Evolutionary conservation across 352 stramenopile species (phyloP).

Genomic region (Phytophthora pseudosyringae): DNA sequence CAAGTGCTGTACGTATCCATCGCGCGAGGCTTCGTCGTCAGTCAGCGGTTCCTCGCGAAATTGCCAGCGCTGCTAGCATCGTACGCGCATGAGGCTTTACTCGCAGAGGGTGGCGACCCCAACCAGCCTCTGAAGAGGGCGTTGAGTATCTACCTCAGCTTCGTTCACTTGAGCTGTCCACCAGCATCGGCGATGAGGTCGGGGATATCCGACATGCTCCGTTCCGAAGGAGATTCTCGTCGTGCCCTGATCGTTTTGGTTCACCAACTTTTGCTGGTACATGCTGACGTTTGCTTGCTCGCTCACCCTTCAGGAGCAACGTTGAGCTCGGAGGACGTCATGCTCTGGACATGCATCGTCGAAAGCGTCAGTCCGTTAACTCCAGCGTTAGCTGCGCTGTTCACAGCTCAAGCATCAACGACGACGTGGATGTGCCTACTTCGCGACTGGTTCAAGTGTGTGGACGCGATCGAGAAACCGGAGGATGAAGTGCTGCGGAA

Average conservation of each 20-base stretch:
- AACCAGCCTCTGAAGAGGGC: conserved; percentile 45
- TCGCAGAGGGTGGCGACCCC: background rate
- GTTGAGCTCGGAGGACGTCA: conserved; percentile 25
- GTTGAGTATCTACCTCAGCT: conserved; percentile 63
- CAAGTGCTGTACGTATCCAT: conserved; percentile 66
- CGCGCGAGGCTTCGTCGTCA: conserved; percentile 48
- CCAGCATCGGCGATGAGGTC: conserved; percentile 31
- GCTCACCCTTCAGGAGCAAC: background rate
- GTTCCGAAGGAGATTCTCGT: conserved; percentile 41
- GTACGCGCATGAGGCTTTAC: conserved; percentile 13
- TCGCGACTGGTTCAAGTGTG: conserved; percentile 26
- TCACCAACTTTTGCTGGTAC: conserved; percentile 26
- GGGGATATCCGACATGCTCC: conserved; percentile 52
- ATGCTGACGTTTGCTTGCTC: conserved; percentile 16
- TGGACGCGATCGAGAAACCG: conserved; percentile 10
- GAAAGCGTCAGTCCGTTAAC: conserved; percentile 33
- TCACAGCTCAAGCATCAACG: conserved; percentile 22
- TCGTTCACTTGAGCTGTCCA: conserved; percentile 42
- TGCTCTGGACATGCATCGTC: conserved; percentile 45
- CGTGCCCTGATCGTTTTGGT: conserved; percentile 28
- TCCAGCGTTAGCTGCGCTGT: conserved; percentile 17
- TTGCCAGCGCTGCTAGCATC: conserved; percentile 47
- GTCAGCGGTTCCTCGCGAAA: conserved; percentile 65
- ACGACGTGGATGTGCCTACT: conserved; percentile 32
- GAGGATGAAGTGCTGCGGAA: conserved; percentile 23